Conservation (phyloP, 2,329 filamentous ascomycete species). For the Fusarium keratoplasticum region DNA sequence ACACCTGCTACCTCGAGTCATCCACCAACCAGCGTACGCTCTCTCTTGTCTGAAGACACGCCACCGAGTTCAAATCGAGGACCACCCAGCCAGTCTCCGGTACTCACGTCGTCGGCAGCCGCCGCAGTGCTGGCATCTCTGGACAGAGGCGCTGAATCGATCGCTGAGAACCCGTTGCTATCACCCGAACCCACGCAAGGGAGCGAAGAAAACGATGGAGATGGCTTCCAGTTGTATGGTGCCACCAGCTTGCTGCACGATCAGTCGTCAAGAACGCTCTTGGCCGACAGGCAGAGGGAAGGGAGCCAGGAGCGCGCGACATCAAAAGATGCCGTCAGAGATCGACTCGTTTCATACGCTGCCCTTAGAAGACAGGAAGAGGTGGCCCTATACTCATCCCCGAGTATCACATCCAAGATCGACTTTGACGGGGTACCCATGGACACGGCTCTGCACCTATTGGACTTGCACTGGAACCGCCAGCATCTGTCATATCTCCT, state of each 20-base stretch:
- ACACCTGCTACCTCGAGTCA: neutral
- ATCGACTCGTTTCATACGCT: conserved; percentile 1
- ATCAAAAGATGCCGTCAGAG: neutral
- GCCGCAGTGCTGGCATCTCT: neutral
- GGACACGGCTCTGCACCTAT: conserved; percentile 62
- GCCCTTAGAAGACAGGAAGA: conserved; percentile 2
- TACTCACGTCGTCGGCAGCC: neutral
- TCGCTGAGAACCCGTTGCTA: neutral
- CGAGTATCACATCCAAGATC: neutral
- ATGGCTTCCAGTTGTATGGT: neutral
- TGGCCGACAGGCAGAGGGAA: neutral
- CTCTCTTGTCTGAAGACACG: neutral
- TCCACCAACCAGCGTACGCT: neutral
- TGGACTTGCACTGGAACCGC: conserved; percentile 65
- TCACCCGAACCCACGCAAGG: neutral
- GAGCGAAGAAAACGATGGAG: neutral
- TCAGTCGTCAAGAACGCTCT: neutral
- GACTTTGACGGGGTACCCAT: conserved; percentile 68
- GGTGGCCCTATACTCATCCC: neutral
- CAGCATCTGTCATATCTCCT: conserved; percentile 59
- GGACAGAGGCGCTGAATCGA: neutral
- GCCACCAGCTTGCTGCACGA: neutral
- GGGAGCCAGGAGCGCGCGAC: neutral
- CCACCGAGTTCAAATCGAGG: neutral
- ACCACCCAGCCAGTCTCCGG: neutral